Base-by-base conservation (phyloP, 257 asterid species). In the Anisodus acutangulus region DNA sequence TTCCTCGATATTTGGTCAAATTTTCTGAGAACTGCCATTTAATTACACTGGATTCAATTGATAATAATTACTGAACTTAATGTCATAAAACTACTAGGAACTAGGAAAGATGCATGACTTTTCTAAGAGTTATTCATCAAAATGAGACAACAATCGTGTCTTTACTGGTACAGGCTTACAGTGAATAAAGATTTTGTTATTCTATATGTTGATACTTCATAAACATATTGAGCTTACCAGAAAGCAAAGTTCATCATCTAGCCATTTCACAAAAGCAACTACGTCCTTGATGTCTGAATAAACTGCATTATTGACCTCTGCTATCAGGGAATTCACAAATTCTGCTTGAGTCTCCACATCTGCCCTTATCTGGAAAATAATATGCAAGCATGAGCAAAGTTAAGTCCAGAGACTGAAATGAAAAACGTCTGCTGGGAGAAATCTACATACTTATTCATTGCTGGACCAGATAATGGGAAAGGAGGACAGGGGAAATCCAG, bases 311-410 rank as follows among this genome's bases (percentile, higher is more conserved):
- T 92, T 93, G 72, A 95, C 98, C 91, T 95, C 98, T 85, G 86
- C 89, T 84, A 93, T 95, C 49, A 95, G 91, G 84, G 91, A 95
- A 81, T 90, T 93, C 72, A 95, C 98, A 70, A 95, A 95, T 86
- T 95, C 98, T 82, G 93, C 98, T 89, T 95, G 98, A 84, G 98
- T 95, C 6, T 95, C 98, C 31, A 95, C 98, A 80, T 93, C 98
- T 0, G 94, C 97, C 89, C 91, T 95, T 84, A 95, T 93, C 98
- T 95, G 87, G 82, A 78, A 82, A 79, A 37, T 58, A 17, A 41
- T 16, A 53, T 78, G 31, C 49, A 78, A 53, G 13, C 22, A 66
- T 45, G 85, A 17, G 22, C 2, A 62, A 76, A 35, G 17, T 8
- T 7, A 51, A 45, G 66, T 78, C 19, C n/a, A 49, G 5, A 59